These are phyloP conservation scores for Beta macrorhiza DNA, from an alignment of 179 eudicot species.

Conservation along the genomic window DNA sequence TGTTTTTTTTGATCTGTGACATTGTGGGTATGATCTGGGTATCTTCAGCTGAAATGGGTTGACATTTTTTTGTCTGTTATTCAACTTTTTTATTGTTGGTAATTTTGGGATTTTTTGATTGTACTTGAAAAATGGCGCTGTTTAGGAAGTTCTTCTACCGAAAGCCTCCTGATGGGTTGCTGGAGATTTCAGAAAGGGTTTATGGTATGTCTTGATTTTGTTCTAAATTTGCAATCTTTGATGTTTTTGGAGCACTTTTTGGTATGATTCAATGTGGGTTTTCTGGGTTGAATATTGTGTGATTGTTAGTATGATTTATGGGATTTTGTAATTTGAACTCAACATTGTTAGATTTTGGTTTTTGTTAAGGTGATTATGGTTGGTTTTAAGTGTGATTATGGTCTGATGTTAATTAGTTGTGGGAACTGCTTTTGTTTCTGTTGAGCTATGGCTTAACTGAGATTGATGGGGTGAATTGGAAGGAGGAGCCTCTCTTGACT, in stretches of 20 bases:
- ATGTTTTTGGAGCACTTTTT: constrained; percentile 5
- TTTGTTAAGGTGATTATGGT: not conserved
- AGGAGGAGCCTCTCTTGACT: not conserved
- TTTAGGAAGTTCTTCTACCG: constrained; percentile 64
- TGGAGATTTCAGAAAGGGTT: constrained; percentile 87
- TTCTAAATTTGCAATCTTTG: constrained; percentile 17
- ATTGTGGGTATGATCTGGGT: constrained; percentile 30
- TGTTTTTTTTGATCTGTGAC: constrained; percentile 6
- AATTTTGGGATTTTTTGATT: constrained; percentile 22
- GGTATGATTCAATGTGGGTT: constrained; percentile 6
- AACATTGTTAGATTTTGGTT: not conserved
- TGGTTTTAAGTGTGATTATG: not conserved
- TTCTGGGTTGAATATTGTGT: constrained; percentile 9
- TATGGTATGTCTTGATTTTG: constrained; percentile 44
- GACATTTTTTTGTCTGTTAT: not conserved
- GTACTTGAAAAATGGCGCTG: constrained; percentile 50
- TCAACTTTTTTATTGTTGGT: constrained; percentile 18
- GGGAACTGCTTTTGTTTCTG: not conserved
- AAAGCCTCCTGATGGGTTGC: constrained; percentile 84
- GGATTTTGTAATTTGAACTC: not conserved
- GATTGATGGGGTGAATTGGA: not conserved
- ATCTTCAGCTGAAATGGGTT: constrained; percentile 37
- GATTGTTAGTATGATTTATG: not conserved
- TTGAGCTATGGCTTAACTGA: constrained; percentile 13
- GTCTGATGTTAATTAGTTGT: not conserved